Percentiles rank a stretch among this genome's conserved stretches.
phyloP scores from a whole-genome alignment of 2,329 filamentous ascomycete genomes.

The Sporothrix sp. region DNA sequence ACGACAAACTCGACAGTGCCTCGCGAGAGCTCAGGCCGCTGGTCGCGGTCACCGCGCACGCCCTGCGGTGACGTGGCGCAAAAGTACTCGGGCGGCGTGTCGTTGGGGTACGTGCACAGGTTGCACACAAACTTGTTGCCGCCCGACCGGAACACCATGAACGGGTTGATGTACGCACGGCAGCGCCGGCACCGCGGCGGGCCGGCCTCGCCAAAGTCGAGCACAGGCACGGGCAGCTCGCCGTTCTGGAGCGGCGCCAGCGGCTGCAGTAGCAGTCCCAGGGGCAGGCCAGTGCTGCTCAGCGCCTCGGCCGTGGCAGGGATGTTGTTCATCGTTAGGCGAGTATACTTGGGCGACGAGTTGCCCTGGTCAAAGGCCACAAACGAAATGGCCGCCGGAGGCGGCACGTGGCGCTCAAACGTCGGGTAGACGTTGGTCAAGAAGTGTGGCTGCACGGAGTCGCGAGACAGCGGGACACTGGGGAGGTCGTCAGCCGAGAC shows the following conservation, averaged over 20 bases:
- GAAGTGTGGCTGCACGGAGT: slow-evolving; percentile 73
- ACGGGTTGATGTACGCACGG: slow-evolving; percentile 95
- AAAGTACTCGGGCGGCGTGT: slow-evolving; percentile 87
- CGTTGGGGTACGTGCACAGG: slow-evolving; percentile 94
- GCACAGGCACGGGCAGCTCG: slow-evolving; percentile 76
- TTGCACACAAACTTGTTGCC: slow-evolving; percentile 98
- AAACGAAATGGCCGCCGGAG: slow-evolving; percentile 78
- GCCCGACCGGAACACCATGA: slow-evolving; percentile 92
- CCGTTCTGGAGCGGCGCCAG: slow-evolving; percentile 74
- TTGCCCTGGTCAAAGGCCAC: slow-evolving; percentile 96
- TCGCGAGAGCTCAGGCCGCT: slow-evolving; percentile 78
- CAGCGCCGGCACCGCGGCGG: slow-evolving; percentile 89
- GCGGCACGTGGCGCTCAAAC: slow-evolving; percentile 86
- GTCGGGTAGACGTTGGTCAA: slow-evolving; percentile 85
- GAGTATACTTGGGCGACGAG: slow-evolving; percentile 85
- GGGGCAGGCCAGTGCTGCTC: slow-evolving; percentile 67
- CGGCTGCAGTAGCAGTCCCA: slow-evolving; percentile 83
- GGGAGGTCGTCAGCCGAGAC: slow-evolving; percentile 90
- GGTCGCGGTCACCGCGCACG: slow-evolving; percentile 75
- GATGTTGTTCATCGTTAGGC: slow-evolving; percentile 88
- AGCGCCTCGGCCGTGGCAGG: slow-evolving; percentile 74
- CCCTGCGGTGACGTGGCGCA: slow-evolving; percentile 81
- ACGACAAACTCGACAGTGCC: slow-evolving; percentile 95
- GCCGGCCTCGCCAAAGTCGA: slow-evolving; percentile 87
- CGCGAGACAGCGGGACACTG: slow-evolving; percentile 77